Evolutionary conservation across 1,139 yeast species (phyloP).

Genomic region (Magnusiomyces ingens): DNA sequence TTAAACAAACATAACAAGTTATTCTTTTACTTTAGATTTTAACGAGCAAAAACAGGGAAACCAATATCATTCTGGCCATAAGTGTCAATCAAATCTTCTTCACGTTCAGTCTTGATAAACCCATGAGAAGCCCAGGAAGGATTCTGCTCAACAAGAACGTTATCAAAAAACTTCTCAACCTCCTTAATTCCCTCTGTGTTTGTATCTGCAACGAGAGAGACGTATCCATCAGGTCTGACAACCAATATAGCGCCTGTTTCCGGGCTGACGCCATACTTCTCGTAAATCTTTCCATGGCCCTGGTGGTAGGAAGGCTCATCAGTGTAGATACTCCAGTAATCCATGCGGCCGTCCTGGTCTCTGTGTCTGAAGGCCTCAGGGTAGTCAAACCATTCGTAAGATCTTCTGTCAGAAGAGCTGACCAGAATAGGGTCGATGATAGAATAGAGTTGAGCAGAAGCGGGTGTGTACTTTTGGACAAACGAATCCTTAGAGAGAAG

Average conservation of each 20-base stretch:
- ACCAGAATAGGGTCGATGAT: constrained; percentile 30
- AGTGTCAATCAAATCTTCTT: constrained; percentile 16
- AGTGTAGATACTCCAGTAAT: constrained; percentile 32
- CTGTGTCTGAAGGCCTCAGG: constrained; percentile 30
- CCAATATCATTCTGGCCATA: constrained; percentile 19
- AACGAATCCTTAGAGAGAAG: constrained; percentile 21
- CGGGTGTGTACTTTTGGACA: constrained; percentile 29
- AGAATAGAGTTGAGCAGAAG: constrained; percentile 24
- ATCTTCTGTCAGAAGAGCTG: constrained; percentile 24
- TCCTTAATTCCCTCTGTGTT: constrained; percentile 23
- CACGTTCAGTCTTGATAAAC: constrained; percentile 9
- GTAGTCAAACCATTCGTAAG: constrained; percentile 30
- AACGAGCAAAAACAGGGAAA: constrained; percentile 18
- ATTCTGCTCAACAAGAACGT: constrained; percentile 27
- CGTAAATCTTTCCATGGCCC: constrained; percentile 27
- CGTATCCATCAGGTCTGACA: constrained; percentile 37
- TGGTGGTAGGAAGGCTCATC: constrained; percentile 27
- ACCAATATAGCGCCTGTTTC: constrained; percentile 30
- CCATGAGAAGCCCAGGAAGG: constrained; percentile 17
- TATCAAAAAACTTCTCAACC: constrained; percentile 26
- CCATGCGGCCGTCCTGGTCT: constrained; percentile 30
- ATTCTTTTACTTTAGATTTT: neutral
- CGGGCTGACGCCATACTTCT: constrained; percentile 29
- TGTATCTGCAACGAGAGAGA: constrained; percentile 27
- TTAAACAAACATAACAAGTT: too few species aligned